These are phyloP conservation scores for Parachaetomium inaequale DNA, from an alignment of 495 filamentous ascomycete genomes.

Conservation along the genomic window DNA sequence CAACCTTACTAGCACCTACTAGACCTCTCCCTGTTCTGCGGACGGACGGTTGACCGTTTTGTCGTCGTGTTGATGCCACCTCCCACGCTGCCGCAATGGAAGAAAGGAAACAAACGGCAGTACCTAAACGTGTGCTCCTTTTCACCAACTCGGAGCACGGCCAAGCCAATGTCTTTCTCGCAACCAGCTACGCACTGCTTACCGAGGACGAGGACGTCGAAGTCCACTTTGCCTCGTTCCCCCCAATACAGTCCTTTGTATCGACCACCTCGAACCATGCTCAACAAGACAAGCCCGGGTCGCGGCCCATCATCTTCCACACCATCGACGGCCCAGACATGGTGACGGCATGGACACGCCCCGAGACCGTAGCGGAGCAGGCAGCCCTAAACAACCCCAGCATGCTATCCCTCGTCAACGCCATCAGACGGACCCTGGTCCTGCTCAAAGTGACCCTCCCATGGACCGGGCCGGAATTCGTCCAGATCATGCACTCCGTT, in stretches of 20 bases:
- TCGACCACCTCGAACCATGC: conserved; percentile 20
- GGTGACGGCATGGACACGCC: conserved; percentile 34
- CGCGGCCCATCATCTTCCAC: conserved; percentile 29
- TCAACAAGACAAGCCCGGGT: conserved; percentile 25
- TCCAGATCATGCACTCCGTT: conserved; percentile 44
- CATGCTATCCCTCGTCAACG: conserved; percentile 27
- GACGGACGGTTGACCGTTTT: not conserved
- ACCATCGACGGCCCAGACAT: conserved; percentile 40
- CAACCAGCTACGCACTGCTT: conserved; percentile 50
- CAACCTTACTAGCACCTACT: not conserved
- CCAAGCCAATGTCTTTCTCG: conserved; percentile 54
- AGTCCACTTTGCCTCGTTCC: conserved; percentile 54
- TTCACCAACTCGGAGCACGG: conserved; percentile 56
- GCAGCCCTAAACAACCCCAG: not conserved
- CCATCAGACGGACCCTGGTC: conserved; percentile 32
- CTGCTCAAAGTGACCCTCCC: conserved; percentile 25
- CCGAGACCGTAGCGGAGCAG: conserved; percentile 9
- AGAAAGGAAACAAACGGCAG: not conserved
- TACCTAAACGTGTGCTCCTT: conserved; percentile 40
- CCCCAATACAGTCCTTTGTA: conserved; percentile 32
- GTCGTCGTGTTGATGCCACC: not conserved
- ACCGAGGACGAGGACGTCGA: conserved; percentile 35
- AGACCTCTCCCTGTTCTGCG: not conserved
- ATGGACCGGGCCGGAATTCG: conserved; percentile 50
- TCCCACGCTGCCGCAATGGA: not conserved